Conservation (phyloP, 305 asterid genomes). For the Fraxinus dipetala region DNA sequence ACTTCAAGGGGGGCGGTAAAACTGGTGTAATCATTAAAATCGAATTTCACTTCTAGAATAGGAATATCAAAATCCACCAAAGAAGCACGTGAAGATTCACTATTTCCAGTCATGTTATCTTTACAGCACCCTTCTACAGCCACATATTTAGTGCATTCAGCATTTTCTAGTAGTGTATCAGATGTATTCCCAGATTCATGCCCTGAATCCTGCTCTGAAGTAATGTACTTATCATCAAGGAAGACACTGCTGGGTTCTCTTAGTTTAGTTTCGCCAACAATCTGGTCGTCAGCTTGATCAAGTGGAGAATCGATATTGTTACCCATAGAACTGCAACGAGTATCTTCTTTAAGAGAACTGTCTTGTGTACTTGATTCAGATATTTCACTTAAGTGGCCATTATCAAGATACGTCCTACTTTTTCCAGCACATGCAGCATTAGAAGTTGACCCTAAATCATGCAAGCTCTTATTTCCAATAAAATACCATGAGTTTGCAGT, state of each 20-base stretch:
- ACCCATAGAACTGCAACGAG: conserved; percentile 13
- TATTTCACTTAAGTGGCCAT: conserved; percentile 22
- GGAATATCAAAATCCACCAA: conserved; percentile 53
- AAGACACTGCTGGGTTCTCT: conserved; percentile 14
- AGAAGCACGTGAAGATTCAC: conserved; percentile 31
- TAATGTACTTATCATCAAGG: conserved; percentile 22
- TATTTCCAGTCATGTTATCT: conserved; percentile 19
- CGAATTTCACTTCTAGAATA: conserved; percentile 64
- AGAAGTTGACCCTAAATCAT: conserved; percentile 18
- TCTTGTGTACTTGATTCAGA: conserved; percentile 27
- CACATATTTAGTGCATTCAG: conserved; percentile 14
- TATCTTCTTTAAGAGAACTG: conserved; percentile 22
- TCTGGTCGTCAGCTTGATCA: conserved; percentile 23
- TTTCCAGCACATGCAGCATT: conserved; percentile 14
- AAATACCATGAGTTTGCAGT: conserved; percentile 25
- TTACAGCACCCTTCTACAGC: conserved; percentile 20
- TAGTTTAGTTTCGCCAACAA: conserved; percentile 18
- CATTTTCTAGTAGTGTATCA: conserved; percentile 22
- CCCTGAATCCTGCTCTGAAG: conserved; percentile 12
- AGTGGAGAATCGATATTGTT: conserved; percentile 19
- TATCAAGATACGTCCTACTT: conserved; percentile 13
- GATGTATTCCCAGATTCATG: conserved; percentile 21
- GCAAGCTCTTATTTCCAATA: conserved; percentile 15
- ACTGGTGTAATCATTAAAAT: conserved; percentile 26
- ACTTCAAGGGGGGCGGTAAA: conserved; percentile 51